Base-by-base conservation (phyloP, 495 filamentous ascomycete species). In the Rostrohypoxylon terebratum region DNA sequence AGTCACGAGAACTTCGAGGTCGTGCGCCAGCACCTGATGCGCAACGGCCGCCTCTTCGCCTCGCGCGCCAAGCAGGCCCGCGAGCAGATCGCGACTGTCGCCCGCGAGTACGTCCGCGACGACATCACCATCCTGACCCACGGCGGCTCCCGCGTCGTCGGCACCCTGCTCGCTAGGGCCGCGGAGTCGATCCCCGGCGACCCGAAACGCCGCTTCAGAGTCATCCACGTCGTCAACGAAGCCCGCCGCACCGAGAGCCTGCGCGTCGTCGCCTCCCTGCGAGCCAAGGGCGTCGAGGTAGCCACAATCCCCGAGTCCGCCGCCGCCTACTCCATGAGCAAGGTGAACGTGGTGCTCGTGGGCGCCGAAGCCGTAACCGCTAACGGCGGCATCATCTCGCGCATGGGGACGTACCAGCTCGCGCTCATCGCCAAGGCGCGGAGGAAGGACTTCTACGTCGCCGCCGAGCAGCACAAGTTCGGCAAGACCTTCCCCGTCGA, bases 331-430 rank as follows among this genome's bases (percentile, higher is more conserved):
- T 86, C 91, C n/a, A 89, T 98, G 66, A 87, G 86, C n/a, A 91
- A 91, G 79, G 87, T 93, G 9, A 87, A 91, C 74, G 86, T 94
- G 73, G 90, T 95, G 0, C 90, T 99, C 54, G 92, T 96, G 13
- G 96, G 96, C 54, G 93, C 94, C n/a, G 96, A 99, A 73, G 94
- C 92, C 51, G 93, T 98, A 18, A 92, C 96, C 44, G 93, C 96
- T 73, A 96, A 98, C 78, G 96, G 96, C 16, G 94, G 95, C 25
- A 90, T 98, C 63, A 92, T 99, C 68, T 94, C 90, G 44, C 83
- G 94, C 53, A 87, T 98, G 85, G 96, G 96, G 21, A 98, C 96
- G 5, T 94, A 92, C 70, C 96, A 98, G 82, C 89, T 98, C 57
- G 94, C 93, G 0, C 81, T 92, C 53, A 83, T 97, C 53, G 93